A percentile compares a stretch with the other conserved stretches of the same genome.
Conservation (phyloP, 2,329 filamentous ascomycete genomes). For the Helotiales sp. region DNA sequence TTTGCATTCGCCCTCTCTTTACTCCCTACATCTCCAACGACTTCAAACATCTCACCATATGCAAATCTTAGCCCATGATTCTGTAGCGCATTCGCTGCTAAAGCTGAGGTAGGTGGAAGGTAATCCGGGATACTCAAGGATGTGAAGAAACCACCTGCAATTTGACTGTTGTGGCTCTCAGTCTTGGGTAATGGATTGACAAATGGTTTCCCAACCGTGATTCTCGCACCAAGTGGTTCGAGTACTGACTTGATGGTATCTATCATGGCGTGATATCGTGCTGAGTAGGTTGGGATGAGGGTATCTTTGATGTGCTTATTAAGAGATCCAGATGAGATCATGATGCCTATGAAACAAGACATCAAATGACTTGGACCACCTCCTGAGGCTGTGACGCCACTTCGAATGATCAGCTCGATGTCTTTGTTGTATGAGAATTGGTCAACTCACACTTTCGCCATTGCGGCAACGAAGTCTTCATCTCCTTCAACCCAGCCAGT, state of each 20-base stretch:
- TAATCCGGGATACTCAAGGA: neutral
- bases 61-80: neutral
- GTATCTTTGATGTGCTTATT: neutral
- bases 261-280: neutral
- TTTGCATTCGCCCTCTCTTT: neutral
- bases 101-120: neutral
- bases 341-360: neutral
- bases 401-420: neutral
- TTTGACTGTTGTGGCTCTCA: constrained; percentile 20
- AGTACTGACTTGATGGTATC: neutral
- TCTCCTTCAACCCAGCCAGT: constrained; percentile 65
- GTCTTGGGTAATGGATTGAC: neutral
- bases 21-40: neutral
- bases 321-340: neutral
- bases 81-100: neutral
- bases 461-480: neutral
- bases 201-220: neutral
- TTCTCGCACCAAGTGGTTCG: neutral
- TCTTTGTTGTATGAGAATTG: no score
- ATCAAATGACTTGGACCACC: neutral
- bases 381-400: neutral
- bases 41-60: neutral
- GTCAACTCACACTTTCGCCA: neutral
- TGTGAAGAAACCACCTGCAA: constrained; percentile 1
- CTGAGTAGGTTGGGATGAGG: neutral